Evolutionary conservation across 345 rosid species (phyloP), one percentile per base, ranked within the genome.

Genomic region (Hibiscus trionum): DNA sequence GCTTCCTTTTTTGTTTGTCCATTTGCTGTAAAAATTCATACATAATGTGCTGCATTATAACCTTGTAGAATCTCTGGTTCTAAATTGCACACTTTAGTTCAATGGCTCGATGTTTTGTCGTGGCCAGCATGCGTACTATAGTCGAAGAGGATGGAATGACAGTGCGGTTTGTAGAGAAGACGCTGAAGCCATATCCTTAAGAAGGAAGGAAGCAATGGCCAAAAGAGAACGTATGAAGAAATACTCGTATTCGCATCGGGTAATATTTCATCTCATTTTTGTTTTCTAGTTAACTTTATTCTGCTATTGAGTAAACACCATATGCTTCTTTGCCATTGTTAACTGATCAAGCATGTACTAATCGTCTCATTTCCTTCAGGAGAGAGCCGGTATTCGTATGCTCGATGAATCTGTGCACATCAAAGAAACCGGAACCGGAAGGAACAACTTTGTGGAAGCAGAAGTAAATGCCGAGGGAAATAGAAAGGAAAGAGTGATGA

Each of bases 241-340:
- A 72, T 91, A 90, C 84, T 94, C 97, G 0, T 91, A 84, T 46
- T 94, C 98, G 9, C 84, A 90, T 53, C 81, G 86, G 84, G 97
- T 93, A 86, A 63, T 26, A 61, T 21, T 21, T 61, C n/a, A 15
- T 65, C 64, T 33, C 64, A 7, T 15, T 33, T 3, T 1, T 80
- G 15, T 56, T 21, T 56, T 19, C 53, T 60, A 14, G 39, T 60
- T 0, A 35, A 31, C 17, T 42, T 52, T 19, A 12, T 58, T 66
- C 65, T 19, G 52, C n/a, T 63, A 14, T 33, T 8, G 46, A 15
- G 66, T 7, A 61, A 33, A 10, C 5, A 39, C 9, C 50, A 39
- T 3, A 37, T 64, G 14, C 24, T 63, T 76, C 24, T 27, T 44
- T 24, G 8, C 27, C 11, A 66, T 24, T 7, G 19, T 21, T 17